These are phyloP conservation scores for Saccharomyces hybrid DNA, from an alignment of 1,139 yeast genomes.

Conservation along the genomic window DNA sequence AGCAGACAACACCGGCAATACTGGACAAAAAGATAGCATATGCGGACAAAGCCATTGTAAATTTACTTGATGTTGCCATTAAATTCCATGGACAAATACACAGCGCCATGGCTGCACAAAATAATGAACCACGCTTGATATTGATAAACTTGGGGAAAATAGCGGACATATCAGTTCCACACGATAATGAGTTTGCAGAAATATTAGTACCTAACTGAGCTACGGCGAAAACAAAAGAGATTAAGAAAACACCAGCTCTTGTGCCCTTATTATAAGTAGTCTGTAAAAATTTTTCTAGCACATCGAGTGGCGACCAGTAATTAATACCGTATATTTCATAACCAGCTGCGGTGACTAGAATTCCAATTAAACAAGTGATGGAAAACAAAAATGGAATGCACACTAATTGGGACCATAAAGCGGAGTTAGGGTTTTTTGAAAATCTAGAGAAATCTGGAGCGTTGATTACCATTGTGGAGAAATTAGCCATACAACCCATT, in stretches of 20 bases:
- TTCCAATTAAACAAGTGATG: conserved; percentile 77
- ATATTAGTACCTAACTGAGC: conserved; percentile 92
- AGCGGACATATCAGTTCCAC: conserved; percentile 89
- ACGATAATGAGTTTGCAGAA: conserved; percentile 80
- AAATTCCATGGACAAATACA: conserved; percentile 88
- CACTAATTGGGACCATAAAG: conserved; percentile 47
- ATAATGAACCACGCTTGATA: conserved; percentile 74
- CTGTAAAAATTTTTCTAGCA: conserved; percentile 57
- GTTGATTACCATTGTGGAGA: conserved; percentile 78
- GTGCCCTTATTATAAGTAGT: conserved; percentile 56
- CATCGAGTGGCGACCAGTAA: conserved; percentile 82
- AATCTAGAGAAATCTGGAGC: conserved; percentile 89
- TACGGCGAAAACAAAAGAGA: conserved; percentile 67
- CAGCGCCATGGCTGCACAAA: conserved; percentile 73
- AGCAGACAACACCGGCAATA: conserved; percentile 74
- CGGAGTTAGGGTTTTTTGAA: conserved; percentile 47
- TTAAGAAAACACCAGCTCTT: conserved; percentile 81
- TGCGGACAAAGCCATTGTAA: conserved; percentile 78
- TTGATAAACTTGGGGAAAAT: conserved; percentile 69
- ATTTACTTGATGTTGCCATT: conserved; percentile 61
- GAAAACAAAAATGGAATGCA: conserved; percentile 75
- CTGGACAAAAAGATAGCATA: conserved; percentile 82
- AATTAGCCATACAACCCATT: conserved; percentile 76
- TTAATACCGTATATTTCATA: conserved; percentile 59
- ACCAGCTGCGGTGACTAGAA: conserved; percentile 79